Evolutionary conservation across 495 filamentous ascomycete species (phyloP), one percentile per base, ranked within the genome.

Genomic region (Thermothielavioides terrestris): DNA sequence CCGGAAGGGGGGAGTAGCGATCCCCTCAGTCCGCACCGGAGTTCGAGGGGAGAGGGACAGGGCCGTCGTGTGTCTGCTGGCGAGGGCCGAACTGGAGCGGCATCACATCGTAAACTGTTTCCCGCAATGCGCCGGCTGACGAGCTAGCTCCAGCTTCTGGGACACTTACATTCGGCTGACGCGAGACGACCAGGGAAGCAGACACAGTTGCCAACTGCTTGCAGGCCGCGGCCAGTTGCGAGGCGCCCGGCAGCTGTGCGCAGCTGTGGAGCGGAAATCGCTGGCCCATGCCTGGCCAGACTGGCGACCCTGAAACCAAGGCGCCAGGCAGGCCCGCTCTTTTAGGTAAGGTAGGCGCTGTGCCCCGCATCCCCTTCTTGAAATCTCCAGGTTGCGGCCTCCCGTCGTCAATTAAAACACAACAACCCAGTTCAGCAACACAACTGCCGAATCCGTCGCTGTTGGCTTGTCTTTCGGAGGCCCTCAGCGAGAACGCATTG

Each of bases 1-100:
- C 71, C 54, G 62, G 60, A 67, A 64, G 64, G 65, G 64, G 66
- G n/a, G n/a, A n/a, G 43, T 53, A 52, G 46, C 30, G 49, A 50
- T 65, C 69, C 66, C 62, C 58, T 68, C 67, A 65, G 53, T 47
- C 60, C 50, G 59, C 44, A 42, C 26, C 30, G 11, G 43, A 26
- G 47, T 28, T 25, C 50, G 20, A 22, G 22, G 47, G 42, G 45
- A 14, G 49, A 41, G 40, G 25, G 49, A 40, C 38, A 17, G 38
- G 28, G 42, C 22, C 30, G 31, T 50, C 15, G 26, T 42, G 42
- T 46, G 31, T 46, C 21, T 55, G 51, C 41, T 55, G 49, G 25
- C 46, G 42, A 42, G 32, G 51, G 46, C 58, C 39, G 23, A 28
- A 34, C 38, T 43, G 49, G 41, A 44, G 49, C 55, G 45, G 59